These are phyloP conservation scores for Thraustochytrium sp. DNA, from an alignment of 352 stramenopile species.

Conservation along the genomic window DNA sequence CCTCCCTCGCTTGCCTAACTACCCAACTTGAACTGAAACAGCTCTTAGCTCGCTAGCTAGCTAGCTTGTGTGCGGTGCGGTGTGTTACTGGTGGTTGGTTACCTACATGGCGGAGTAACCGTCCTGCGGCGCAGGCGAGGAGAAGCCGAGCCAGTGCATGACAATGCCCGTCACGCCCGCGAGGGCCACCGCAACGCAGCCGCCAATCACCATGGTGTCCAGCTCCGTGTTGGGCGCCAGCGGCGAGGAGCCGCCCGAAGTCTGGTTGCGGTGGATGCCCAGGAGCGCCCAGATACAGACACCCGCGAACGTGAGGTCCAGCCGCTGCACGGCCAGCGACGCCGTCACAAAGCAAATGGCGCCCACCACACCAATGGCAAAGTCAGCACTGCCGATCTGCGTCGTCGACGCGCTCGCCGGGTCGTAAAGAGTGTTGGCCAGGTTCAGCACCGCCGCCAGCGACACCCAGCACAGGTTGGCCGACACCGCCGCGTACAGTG, in stretches of 20 bases:
- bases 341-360: neutral
- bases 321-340: neutral
- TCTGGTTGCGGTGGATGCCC: constrained; percentile 17
- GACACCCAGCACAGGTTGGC: neutral
- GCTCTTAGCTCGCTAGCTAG: too few relatives aligned
- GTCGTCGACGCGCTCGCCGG: neutral
- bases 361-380: constrained; percentile 13
- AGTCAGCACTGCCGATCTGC: neutral
- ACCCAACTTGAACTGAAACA: too few relatives aligned
- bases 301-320: neutral
- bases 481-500: neutral
- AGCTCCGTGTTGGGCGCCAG: neutral
- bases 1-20: too few relatives aligned
- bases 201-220: neutral
- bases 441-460: neutral
- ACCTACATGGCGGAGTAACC: too few relatives aligned
- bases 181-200: neutral
- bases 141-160: neutral
- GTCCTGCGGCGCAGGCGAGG: neutral
- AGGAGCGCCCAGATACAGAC: constrained; percentile 6
- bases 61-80: too few relatives aligned
- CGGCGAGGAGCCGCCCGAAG: neutral
- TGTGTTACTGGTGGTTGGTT: too few relatives aligned
- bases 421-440: neutral
- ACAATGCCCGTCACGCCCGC: neutral